Base-by-base conservation (phyloP, 768 basidiomycete genomes). In the Roridomyces roridus region DNA sequence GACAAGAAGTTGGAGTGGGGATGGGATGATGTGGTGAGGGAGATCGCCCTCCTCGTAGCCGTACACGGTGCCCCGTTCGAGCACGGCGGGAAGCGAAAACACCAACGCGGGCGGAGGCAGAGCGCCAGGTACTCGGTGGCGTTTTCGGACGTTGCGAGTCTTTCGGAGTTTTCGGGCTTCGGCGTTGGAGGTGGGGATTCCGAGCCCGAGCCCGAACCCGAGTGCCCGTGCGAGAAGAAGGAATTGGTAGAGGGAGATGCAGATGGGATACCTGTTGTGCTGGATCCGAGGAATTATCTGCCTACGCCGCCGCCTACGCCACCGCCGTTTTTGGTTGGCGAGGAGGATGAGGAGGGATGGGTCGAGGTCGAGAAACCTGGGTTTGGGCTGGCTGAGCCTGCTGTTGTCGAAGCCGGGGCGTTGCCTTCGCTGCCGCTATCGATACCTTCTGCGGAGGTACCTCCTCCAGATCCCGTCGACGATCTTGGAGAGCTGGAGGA, bases 261-360 rank as follows among this genome's bases (percentile, higher is more conserved):
- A n/a, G 28, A 25, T 5, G 10, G 35, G 8, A 23, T 46, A 6
- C 56, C 55, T 8, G 4, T 25, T 20, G 12, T 45, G 7, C 28
- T 59, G 23, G 48, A 51, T 25, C 48, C 57, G 10, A 42, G 43
- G 34, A 54, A 54, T 10, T 59, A 44, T 20, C 57, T 59, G 21
- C 61, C 53, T 1, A 59, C 61, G 1, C 61, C 51, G n/a, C 51
- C 51, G 9, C 51, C 51, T 14, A 44, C 61, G 2, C 52, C 58
- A 18, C 53, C 57, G 6, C 53, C 61, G 3, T 52, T 26, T 17
- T 25, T 28, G 39, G 25, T 51, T n/a, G n/a, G n/a, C n/a, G n/a
- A n/a, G 39, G 34, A 34, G 31, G 11, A 15, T 15, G 14, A 7
- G 36, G 24, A 17, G 6, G 20, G 5, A 15, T 50, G 51, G 48